Evolutionary conservation across 2,329 filamentous ascomycete species (phyloP), one percentile per base, ranked within the genome.

Genomic region (Trichoderma pleuroti): DNA sequence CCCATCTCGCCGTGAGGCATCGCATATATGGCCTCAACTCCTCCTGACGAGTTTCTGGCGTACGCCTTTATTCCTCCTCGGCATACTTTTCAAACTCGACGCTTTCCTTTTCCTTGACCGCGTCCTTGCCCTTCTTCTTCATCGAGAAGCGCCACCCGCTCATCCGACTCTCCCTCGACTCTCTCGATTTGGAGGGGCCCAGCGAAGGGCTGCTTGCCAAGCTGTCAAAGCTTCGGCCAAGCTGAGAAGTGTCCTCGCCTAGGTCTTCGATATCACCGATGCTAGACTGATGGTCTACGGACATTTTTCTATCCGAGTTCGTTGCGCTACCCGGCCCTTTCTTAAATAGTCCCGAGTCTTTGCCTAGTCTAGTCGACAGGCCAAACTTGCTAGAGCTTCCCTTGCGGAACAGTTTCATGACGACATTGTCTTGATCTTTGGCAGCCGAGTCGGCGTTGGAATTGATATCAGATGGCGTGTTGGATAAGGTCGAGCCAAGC

Each of bases 301-400:
- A 86, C 42, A 82, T 77, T 71, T 87, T 88, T 76, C 85, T 85
- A 68, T 90, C 88, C 65, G 86, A 88, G 74, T 87, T 86, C 62
- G 84, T 84, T 18, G 85, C 83, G 76, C 87, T 89, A 61, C 87
- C 84, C 7, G 86, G 82, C 4, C 86, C 86, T 75, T 89, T 90
- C 82, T 90, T 88, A 74, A 88, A 88, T 30, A 87, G 79, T 11
- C 81, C 78, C 32, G 84, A 84, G 60, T 87, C 85, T 75, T 88
- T 91, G 65, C 84, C 83, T 24, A 86, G 76, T 71, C 87, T 79
- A 62, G 87, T 88, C 14, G 88, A 85, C 71, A 90, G 81, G 77
- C 87, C 88, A 77, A 91, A 91, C 80, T 91, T 91, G 78, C 87
- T 85, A 8, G 88, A 88, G 77, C 87, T 90, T 63, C 88, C 87